Conservation (phyloP, 2,329 filamentous ascomycete species). For the Dendryphion nanum region DNA sequence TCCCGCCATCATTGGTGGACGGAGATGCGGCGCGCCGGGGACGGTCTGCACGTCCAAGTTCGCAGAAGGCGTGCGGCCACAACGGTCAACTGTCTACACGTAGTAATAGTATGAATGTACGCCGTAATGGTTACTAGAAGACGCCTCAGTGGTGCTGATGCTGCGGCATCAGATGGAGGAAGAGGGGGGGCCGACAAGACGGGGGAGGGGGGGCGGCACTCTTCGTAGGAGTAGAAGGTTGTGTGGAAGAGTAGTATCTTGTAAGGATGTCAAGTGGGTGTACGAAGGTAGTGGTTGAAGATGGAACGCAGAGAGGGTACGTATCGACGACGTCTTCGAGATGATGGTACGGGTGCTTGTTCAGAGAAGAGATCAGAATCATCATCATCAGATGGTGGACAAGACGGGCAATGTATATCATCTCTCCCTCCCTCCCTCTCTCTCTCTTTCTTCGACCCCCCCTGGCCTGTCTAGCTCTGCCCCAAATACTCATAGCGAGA, state of each 20-base stretch:
- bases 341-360: not conserved
- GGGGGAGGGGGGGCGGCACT: too few species aligned
- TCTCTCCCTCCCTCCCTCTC: conserved; percentile 1
- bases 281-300: too few species aligned
- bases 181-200: not conserved
- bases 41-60: conserved; percentile 24
- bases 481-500: conserved; percentile 26
- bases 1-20: conserved; percentile 41
- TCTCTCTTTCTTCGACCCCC: too few species aligned
- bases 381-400: conserved; percentile 1
- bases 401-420: conserved; percentile 10
- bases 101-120: too few species aligned
- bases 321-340: not conserved
- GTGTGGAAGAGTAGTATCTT: too few species aligned
- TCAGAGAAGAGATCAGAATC: not conserved
- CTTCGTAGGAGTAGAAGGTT: too few species aligned
- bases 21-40: conserved; percentile 21
- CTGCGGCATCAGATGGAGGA: conserved; percentile 1
- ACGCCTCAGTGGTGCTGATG: conserved; percentile 8
- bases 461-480: conserved; percentile 6
- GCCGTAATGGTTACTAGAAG: conserved; percentile 3
- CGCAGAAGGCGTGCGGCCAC: conserved; percentile 29
- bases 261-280: conserved; percentile 3
- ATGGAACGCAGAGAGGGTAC: too few species aligned
- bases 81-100: conserved; percentile 16